Conservation (phyloP, 371 early-diverging fungal genomes). For the Mucor lusitanicus region DNA sequence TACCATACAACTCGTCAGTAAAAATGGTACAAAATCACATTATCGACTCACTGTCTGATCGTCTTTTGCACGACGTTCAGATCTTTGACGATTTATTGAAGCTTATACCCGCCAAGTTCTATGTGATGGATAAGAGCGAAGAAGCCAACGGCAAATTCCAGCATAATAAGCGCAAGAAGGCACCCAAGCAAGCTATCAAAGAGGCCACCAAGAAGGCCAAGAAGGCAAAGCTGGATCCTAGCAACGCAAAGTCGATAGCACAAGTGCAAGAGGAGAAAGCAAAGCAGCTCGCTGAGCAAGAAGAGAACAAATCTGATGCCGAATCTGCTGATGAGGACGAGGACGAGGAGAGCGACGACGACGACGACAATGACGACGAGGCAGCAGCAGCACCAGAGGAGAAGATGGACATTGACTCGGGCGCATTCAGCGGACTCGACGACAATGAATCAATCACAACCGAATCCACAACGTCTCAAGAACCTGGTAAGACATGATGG, state of each 20-base stretch:
- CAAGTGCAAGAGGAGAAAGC: conserved; percentile 33
- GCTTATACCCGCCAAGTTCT: conserved; percentile 75
- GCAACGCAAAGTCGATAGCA: conserved; percentile 22
- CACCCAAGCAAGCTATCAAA: conserved; percentile 78
- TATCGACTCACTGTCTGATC: conserved; percentile 44
- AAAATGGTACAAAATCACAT: conserved; percentile 41
- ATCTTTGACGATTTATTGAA: conserved; percentile 68
- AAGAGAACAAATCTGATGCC: conserved; percentile 39
- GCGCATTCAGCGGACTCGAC: conserved; percentile 29
- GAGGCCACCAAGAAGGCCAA: conserved; percentile 79
- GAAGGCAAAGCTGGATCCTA: conserved; percentile 60
- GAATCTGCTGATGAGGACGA: conserved; percentile 21
- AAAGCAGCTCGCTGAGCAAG: conserved; percentile 12
- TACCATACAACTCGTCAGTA: neutral
- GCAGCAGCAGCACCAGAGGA: conserved; percentile 42
- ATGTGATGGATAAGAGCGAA: conserved; percentile 62
- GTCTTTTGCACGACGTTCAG: conserved; percentile 57
- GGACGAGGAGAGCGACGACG: conserved; percentile 5
- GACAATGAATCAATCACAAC: conserved; percentile 38
- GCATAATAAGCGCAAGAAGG: conserved; percentile 75
- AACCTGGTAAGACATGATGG: conserved; percentile 21
- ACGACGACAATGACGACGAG: conserved; percentile 35
- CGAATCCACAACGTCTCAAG: conserved; percentile 30
- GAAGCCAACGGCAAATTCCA: conserved; percentile 57
- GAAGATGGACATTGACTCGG: conserved; percentile 31